phyloP scores from a whole-genome alignment of 495 filamentous ascomycete species.

The Xylaria flabelliformis region DNA sequence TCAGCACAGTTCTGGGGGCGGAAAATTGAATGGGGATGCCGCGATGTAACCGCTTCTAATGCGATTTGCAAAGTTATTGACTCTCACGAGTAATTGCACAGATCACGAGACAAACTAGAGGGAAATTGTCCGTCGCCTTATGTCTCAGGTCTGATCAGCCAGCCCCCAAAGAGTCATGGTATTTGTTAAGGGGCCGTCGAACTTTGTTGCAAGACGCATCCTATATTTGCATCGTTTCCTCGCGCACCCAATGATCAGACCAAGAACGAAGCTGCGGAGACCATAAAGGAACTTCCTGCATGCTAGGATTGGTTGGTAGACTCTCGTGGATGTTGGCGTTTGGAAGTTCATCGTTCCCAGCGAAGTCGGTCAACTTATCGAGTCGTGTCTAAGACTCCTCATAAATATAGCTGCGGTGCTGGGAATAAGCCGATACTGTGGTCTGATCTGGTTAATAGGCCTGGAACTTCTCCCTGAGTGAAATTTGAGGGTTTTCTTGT shows the following conservation, averaged over 20 bases:
- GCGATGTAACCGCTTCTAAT: neutral
- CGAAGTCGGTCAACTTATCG: neutral
- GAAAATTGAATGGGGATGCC: no score
- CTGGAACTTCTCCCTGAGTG: neutral
- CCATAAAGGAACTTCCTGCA: no score
- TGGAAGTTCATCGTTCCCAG: neutral
- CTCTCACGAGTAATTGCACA: no score
- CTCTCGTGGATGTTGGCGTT: neutral
- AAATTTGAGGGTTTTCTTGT: neutral
- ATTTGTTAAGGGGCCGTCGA: neutral
- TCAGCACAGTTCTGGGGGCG: no score
- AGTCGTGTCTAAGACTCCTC: neutral
- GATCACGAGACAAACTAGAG: neutral
- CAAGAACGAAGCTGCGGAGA: neutral
- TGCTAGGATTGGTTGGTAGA: neutral
- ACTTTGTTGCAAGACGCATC: neutral
- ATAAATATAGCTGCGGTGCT: neutral
- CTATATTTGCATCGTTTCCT: neutral
- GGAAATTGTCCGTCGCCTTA: neutral
- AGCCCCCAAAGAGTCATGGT: neutral
- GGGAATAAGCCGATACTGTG: neutral
- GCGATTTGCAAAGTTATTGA: no score
- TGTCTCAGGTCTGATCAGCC: slow-evolving; percentile 6
- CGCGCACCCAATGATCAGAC: neutral
- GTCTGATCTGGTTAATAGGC: neutral